Base-by-base conservation (phyloP, 176 grass and related monocot species). In the Carex scoparia region DNA sequence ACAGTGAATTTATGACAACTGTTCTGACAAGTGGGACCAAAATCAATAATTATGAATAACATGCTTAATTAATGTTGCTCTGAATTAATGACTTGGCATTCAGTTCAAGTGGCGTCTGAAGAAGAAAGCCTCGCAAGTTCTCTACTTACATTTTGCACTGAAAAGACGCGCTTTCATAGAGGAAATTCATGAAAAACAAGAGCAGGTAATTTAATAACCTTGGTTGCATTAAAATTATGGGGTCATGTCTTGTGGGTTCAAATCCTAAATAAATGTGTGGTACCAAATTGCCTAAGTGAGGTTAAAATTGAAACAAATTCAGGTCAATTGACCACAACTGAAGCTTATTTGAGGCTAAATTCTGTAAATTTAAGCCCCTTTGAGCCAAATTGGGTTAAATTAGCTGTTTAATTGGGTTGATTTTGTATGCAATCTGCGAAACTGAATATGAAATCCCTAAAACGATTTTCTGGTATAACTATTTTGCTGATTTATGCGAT, bases 131-230 rank as follows among this genome's bases (percentile, higher is more conserved):
- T 85, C 93, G 42, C 88, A 94, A 61, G 84, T 92, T 88, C 60
- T 94, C 31, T 94, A 94, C 86, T 88, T 94, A 68, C 90, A 94
- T 87, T 90, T 92, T 85, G 86, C 90, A 15, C 89, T 94, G 84
- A 94, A 94, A 80, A 88, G 79, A 61, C 92, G 92, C 38, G 88
- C 78, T 79, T 88, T 94, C 69, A 56, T 94, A 58, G 84, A 94
- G 72, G 92, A 94, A 85, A 88, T 92, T 81, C 90, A 94, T 88
- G 90, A 92, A 86, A 94, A 92, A 85, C 92, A 94, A 62, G 92
- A 90, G 76, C 92, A 94, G 92, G 92, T 94, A 40, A 35, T 63
- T 64, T 27, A 38, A 27, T 46, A 35, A 35, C 33, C 33, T 35
- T 35, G 23, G 23, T 23, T 23, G 23, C 23, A 23, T 23, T 79